phyloP scores from a whole-genome alignment of 2,329 filamentous ascomycete genomes.

The Fusarium pseudonygamai region DNA sequence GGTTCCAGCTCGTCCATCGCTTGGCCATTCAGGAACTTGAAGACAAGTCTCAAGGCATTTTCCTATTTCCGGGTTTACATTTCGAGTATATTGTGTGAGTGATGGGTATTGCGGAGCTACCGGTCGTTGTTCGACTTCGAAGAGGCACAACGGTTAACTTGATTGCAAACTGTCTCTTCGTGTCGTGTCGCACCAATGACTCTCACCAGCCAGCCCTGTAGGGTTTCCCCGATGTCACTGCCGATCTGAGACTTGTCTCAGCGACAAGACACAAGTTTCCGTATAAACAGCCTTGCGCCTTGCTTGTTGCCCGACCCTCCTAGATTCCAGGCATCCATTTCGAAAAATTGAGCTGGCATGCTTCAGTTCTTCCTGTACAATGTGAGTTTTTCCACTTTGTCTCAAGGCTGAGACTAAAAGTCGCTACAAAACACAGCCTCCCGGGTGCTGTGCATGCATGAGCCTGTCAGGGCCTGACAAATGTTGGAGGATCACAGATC shows the following conservation, averaged over 20 bases:
- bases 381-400: conserved; percentile 40
- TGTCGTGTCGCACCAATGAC: background rate
- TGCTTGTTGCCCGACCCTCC: background rate
- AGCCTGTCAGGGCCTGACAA: conserved; percentile 12
- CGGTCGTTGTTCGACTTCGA: conserved; percentile 19
- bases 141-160: conserved; percentile 14
- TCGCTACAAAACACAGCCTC: conserved; percentile 32
- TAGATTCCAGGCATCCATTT: conserved; percentile 11
- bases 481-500: conserved; percentile 17
- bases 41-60: conserved; percentile 35
- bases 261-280: conserved; percentile 13
- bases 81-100: conserved; percentile 11
- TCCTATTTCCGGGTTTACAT: conserved; percentile 23
- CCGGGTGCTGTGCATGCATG: conserved; percentile 20
- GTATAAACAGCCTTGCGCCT: conserved; percentile 1
- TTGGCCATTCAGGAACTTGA: conserved; percentile 32
- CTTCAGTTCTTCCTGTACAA: background rate
- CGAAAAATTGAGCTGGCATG: conserved; percentile 6
- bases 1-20: conserved; percentile 32
- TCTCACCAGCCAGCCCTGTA: conserved; percentile 43
- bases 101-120: conserved; percentile 22
- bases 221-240: conserved; percentile 39
- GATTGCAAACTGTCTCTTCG: background rate
- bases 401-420: conserved; percentile 39
- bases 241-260: conserved; percentile 34